phyloP scores from a whole-genome alignment of 2,329 filamentous ascomycete species.

The Cercospora sp. region DNA sequence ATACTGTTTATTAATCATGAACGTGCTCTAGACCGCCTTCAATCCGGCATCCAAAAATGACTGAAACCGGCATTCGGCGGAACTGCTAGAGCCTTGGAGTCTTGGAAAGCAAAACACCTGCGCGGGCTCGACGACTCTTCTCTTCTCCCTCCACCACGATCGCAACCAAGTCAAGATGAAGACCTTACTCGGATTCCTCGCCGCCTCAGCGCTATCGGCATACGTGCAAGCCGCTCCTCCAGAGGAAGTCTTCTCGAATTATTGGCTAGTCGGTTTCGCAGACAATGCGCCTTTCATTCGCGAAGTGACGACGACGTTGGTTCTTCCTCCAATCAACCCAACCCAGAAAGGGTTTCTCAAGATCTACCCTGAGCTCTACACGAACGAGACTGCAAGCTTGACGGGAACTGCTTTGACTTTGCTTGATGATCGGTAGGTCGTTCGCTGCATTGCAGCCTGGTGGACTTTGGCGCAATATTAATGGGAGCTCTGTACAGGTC shows the following conservation, averaged over 20 bases:
- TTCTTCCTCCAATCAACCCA: neutral
- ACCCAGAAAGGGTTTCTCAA: neutral
- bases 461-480: neutral
- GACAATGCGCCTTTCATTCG: neutral
- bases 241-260: neutral
- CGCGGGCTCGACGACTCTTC: neutral
- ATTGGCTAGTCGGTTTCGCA: neutral
- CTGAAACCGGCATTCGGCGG: slow-evolving; percentile 3
- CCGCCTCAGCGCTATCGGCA: neutral
- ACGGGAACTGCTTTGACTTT: slow-evolving; percentile 1
- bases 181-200: neutral
- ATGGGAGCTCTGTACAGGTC: neutral
- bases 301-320: neutral
- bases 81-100: neutral
- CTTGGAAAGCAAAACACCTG: neutral
- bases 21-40: neutral
- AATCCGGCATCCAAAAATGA: neutral
- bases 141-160: neutral
- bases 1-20: neutral
- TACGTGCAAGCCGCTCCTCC: neutral
- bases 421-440: neutral
- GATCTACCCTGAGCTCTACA: neutral
- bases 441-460: neutral
- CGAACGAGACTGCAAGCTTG: neutral
- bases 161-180: neutral